Evolutionary conservation across 1,284 basidiomycete species (phyloP).

Genomic region (Puccinia hordei): DNA sequence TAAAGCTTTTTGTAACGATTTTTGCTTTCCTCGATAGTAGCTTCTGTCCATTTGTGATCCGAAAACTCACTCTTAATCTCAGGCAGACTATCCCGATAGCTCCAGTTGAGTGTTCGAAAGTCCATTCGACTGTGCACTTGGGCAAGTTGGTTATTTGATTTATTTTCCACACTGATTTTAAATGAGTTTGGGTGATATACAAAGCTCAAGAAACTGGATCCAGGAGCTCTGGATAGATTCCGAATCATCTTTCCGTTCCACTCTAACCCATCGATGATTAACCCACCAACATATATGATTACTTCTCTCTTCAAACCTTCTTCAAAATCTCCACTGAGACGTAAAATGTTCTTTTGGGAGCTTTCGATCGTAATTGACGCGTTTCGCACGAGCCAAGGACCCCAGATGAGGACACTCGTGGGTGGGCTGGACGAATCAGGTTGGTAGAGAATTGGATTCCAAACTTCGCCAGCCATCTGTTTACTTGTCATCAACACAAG

Average conservation of each 20-base stretch:
- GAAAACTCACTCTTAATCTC: conserved; percentile 67
- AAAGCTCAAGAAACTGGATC: conserved; percentile 56
- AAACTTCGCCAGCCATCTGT: conserved; percentile 36
- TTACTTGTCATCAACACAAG: conserved; percentile 28
- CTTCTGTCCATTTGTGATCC: conserved; percentile 68
- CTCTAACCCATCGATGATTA: conserved; percentile 64
- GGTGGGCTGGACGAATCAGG: background rate
- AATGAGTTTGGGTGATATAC: conserved; percentile 59
- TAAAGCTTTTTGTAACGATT: conserved; percentile 70
- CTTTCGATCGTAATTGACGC: conserved; percentile 7
- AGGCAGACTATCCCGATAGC: conserved; percentile 70
- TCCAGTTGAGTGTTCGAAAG: conserved; percentile 66
- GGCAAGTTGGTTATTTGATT: conserved; percentile 14
- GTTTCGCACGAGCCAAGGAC: conserved; percentile 40
- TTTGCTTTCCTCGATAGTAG: conserved; percentile 71
- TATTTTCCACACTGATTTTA: background rate
- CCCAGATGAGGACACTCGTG: conserved; percentile 37
- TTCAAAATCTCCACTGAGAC: conserved; percentile 41
- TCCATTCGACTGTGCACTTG: conserved; percentile 36
- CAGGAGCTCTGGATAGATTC: conserved; percentile 56
- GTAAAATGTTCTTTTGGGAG: background rate
- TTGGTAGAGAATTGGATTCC: conserved; percentile 41
- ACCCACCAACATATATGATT: conserved; percentile 62
- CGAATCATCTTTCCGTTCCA: conserved; percentile 69
- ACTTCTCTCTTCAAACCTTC: conserved; percentile 31